Base-by-base conservation (phyloP, 1,284 basidiomycete species). In the Kalmanozyma brasiliensis region DNA sequence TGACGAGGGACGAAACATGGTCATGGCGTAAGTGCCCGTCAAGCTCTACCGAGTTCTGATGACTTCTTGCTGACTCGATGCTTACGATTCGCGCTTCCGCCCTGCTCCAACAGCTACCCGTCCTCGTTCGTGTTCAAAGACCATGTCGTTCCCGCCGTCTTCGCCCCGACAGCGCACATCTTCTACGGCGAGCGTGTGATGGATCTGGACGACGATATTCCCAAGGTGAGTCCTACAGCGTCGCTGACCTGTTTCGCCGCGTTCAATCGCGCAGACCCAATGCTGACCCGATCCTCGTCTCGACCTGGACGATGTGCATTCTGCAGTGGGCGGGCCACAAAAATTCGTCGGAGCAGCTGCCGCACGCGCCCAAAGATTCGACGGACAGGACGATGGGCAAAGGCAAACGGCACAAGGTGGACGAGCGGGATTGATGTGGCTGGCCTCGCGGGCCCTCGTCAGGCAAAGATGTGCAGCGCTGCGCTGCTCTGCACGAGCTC, bases 1-100 rank as follows among this genome's bases (percentile, higher is more conserved):
- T n/a, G 70, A 73, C 43, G 70, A 73, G 33, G 70, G 70, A 14
- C 41, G 58, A 13, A 70, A 57, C 44, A 73, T 73, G 70, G 57
- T 73, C 49, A 70, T 70, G 67, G 67, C 61, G 49, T 64, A 36
- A 55, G 59, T 51, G n/a, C 17, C n/a, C 33, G 29, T 32, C 24
- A 19, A 29, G n/a, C n/a, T n/a, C n/a, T n/a, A n/a, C n/a, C n/a
- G n/a, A n/a, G n/a, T n/a, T n/a, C n/a, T n/a, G 30, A 35, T 22
- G 13, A 8, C 3, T 13, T 14, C 13, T 22, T 29, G 8, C 24
- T 8, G n/a, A 32, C 26, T n/a, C 16, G n/a, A 17, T 29, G 9
- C 43, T 23, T n/a, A 2, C 20, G 19, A 17, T 30, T 20, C 7
- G 3, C 1, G 26, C 4, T 3, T 4, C 16, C 26, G 17, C 29